Base-by-base conservation (phyloP, 2,329 filamentous ascomycete genomes). In the Aotearoamyces nothofagi region DNA sequence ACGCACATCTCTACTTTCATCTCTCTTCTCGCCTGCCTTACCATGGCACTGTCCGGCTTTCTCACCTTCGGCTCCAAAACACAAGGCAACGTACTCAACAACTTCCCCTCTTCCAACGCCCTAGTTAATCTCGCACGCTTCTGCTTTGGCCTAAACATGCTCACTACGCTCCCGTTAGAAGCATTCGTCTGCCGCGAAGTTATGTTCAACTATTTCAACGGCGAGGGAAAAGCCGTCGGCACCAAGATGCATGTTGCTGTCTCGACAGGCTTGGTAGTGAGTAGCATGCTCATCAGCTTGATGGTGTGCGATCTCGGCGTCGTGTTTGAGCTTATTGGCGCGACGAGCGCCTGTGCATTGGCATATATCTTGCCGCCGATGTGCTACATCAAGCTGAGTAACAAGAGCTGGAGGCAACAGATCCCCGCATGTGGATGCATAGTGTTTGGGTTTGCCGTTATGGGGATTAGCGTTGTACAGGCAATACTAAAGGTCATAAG, bases 81-180 rank as follows among this genome's bases (percentile, higher is more conserved):
- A 4, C 63, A 84, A 41, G 90, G 90, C 49, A 98, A 98, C 52
- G 83, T 98, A 29, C 73, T 98, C 44, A 98, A 98, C 63, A 98
- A 98, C 58, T 96, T 98, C 49, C 80, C 86, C 2, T 63, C 74
- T 12, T 74, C 92, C 55, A 96, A 93, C 54, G 65, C 77, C 42
- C 78, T 96, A 71, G 84, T 96, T 49, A 96, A 94, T 54, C 66
- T 98, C 33, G 90, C 90, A 13, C 78, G 90, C 30, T 66, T 98
- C 28, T 94, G 83, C 56, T 96, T 98, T 49, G 90, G 90, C 2
- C 68, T 98, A 40, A 98, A 98, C 63, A 98, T 98, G 90, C 72
- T 98, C 45, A 94, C 90, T 9, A 96, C 90, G 2, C 63, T 98
- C 19, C 90, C 90, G 0, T 75, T 98, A 35, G 90, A 98, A 61